phyloP scores from a whole-genome alignment of 306 rosid species.

The Quercus parvula region DNA sequence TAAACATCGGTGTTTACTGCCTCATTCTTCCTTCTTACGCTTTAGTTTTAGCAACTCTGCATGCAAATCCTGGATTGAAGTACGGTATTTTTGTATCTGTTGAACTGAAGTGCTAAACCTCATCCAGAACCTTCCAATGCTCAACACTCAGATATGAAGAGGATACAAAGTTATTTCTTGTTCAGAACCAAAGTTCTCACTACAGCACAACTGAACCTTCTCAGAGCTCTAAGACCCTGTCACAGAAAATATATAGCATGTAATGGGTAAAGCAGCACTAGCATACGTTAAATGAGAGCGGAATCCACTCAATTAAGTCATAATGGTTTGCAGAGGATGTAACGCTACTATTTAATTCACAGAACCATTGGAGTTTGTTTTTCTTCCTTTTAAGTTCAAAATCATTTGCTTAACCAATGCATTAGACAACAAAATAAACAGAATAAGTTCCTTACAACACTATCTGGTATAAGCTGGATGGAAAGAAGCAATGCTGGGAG shows the following conservation, averaged over 20 bases:
- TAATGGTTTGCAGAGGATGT: neutral
- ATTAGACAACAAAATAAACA: neutral
- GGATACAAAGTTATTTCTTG: neutral
- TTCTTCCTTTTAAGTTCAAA: neutral
- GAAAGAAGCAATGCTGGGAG: neutral
- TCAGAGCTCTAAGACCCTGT: neutral
- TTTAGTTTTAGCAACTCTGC: slow-evolving; percentile 40
- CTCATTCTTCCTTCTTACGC: slow-evolving; percentile 27
- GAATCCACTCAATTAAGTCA: neutral
- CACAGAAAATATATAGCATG: neutral
- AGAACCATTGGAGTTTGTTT: neutral
- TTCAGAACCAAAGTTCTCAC: neutral
- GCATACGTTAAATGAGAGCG: neutral
- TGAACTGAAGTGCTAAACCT: slow-evolving; percentile 82
- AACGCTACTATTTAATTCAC: neutral
- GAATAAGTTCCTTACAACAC: neutral
- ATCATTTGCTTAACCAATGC: neutral
- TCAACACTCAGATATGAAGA: neutral
- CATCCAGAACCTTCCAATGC: slow-evolving; percentile 48
- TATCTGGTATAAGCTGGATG: neutral
- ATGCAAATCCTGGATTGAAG: slow-evolving; percentile 56
- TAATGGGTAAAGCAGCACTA: neutral
- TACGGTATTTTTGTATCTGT: slow-evolving; percentile 64
- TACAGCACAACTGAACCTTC: neutral
- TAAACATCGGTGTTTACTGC: slow-evolving; percentile 19